A percentile compares a stretch with the other conserved stretches of the same genome.
phyloP scores from a whole-genome alignment of 1,284 basidiomycete species.

The Moesziomyces aphidis region DNA sequence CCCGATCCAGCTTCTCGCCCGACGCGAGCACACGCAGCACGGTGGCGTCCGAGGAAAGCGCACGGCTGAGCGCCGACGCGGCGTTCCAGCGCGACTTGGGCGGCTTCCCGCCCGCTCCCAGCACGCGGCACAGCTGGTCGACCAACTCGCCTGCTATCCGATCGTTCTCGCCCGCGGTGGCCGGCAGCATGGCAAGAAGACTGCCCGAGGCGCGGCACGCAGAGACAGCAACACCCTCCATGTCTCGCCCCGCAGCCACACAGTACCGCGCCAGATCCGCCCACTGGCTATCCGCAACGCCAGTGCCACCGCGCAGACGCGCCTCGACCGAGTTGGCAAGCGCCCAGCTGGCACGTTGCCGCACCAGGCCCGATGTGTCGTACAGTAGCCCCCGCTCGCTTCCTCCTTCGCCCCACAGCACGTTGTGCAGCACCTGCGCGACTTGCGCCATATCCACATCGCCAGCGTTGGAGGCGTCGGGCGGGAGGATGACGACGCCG shows the following conservation, averaged over 20 bases:
- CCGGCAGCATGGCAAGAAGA: slow-evolving; percentile 17
- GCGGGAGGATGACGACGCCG: slow-evolving; percentile 34
- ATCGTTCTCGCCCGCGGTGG: background rate
- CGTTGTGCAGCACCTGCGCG: background rate
- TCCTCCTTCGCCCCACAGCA: slow-evolving; percentile 6
- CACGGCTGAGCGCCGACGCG: slow-evolving; percentile 32
- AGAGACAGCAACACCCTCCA: slow-evolving; percentile 36
- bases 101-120: slow-evolving; percentile 27
- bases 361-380: slow-evolving; percentile 36
- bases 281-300: slow-evolving; percentile 5
- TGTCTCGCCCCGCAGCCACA: slow-evolving; percentile 26
- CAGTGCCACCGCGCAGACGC: background rate
- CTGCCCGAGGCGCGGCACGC: slow-evolving; percentile 28
- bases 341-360: slow-evolving; percentile 36
- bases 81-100: slow-evolving; percentile 47
- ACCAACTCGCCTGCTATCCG: slow-evolving; percentile 8
- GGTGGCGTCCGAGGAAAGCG: slow-evolving; percentile 15
- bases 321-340: slow-evolving; percentile 34
- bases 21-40: slow-evolving; percentile 4
- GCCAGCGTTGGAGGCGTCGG: background rate
- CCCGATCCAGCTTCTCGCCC: slow-evolving; percentile 5
- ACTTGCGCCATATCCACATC: background rate
- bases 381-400: slow-evolving; percentile 1
- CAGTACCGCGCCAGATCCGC: slow-evolving; percentile 17
- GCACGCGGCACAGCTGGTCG: slow-evolving; percentile 23